Evolutionary conservation across 169 alveolate genomes (phyloP).

Genomic region (Cryptosporidium bovis): DNA sequence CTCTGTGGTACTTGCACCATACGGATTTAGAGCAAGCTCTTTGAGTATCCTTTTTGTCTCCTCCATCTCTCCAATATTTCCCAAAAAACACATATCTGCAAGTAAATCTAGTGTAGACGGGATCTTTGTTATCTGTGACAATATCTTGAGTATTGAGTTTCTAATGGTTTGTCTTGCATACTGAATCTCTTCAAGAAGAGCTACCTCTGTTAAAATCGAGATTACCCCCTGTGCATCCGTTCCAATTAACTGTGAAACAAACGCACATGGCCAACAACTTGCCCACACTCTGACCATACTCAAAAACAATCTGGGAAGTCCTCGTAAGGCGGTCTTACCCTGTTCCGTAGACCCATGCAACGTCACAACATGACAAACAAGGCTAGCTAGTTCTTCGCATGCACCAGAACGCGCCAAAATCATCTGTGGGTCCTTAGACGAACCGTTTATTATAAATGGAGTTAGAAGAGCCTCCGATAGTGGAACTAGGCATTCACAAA

Average conservation of each 20-base stretch:
- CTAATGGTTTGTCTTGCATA: constrained; percentile 25
- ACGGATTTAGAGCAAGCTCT: constrained; percentile 49
- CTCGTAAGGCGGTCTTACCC: background rate
- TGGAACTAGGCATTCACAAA: constrained; percentile 32
- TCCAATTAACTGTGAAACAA: background rate
- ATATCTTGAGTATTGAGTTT: constrained; percentile 23
- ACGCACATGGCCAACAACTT: constrained; percentile 52
- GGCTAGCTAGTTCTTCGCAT: constrained; percentile 58
- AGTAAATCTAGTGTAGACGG: constrained; percentile 3
- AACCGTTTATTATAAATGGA: constrained; percentile 4
- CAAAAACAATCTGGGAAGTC: constrained; percentile 7
- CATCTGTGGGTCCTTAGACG: background rate
- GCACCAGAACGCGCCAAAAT: background rate
- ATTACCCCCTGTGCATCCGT: background rate
- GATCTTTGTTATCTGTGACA: constrained; percentile 1
- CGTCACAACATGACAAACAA: constrained; percentile 31
- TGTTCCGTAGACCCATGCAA: constrained; percentile 15
- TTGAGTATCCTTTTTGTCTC: constrained; percentile 45
- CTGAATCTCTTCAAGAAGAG: constrained; percentile 37
- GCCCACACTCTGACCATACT: constrained; percentile 41
- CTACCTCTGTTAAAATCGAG: constrained; percentile 1
- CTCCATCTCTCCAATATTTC: too few relatives aligned
- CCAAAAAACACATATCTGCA: background rate
- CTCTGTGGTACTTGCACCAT: constrained; percentile 10
- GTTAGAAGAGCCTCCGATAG: constrained; percentile 17